Base-by-base conservation (phyloP, 805 yeast genomes). In the Candida easanensis region DNA sequence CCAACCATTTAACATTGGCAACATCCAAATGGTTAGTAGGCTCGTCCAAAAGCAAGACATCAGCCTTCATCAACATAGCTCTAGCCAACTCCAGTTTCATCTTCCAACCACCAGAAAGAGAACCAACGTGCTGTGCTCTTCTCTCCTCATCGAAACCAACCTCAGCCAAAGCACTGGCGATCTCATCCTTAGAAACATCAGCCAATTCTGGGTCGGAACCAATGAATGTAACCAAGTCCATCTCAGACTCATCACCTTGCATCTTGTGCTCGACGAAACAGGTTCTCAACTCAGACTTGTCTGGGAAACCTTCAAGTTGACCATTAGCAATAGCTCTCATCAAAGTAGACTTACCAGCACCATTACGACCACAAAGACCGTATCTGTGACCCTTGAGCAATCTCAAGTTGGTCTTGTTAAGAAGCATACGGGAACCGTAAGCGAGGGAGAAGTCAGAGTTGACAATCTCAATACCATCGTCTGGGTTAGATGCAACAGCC, bases 21-120 rank as follows among this genome's bases (percentile, higher is more conserved):
- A 88, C 97, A 73, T 93, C 99, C 77, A 91, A 80, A 72, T 91
- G 99, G 71, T 91, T 91, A 52, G 99, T 91, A 65, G 99, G 99
- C 79, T 91, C 99, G 69, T 91, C 99, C 61, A 91, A 76, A 56
- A 91, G 74, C 59, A 91, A 76, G 43, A 91, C 90, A 69, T 91
- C 99, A 27, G 98, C 99, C 67, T 83, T 88, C 88, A 89, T 87
- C 56, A 91, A 74, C 97, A 91, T 90, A 28, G 98, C 99, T 71
- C 97, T 84, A n/a, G 98, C 99, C 60, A 91, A 75, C 69, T 90
- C 98, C 55, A 91, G 77, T 71, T 91, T 91, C 99, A 91, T 91
- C 70, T 93, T 93, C 99, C 99, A 91, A 66, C 99, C 99, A 68
- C 99, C 99, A 34, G 97, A 88, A 46, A 91, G 73, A 2, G 97